These are phyloP conservation scores for Fusarium avenaceum DNA, from an alignment of 2,329 filamentous ascomycete genomes.

Conservation along the genomic window DNA sequence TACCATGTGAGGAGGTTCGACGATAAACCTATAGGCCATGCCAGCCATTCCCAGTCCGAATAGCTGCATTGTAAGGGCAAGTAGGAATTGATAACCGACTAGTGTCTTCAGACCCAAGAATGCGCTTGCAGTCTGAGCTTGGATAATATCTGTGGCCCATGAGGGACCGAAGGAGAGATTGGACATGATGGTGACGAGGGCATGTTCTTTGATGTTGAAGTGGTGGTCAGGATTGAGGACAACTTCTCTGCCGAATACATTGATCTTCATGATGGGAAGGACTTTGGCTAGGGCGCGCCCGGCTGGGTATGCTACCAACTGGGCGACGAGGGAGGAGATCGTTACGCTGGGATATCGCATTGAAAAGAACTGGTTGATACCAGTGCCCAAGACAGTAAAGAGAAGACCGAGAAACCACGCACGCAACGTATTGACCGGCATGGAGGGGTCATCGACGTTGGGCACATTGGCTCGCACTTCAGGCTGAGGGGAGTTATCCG, in stretches of 20 bases:
- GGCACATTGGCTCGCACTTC: conserved; percentile 12
- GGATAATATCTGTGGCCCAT: conserved; percentile 12
- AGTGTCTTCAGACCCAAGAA: background rate
- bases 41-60: conserved; percentile 17
- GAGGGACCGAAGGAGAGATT: conserved; percentile 4
- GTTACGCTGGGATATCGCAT: conserved; percentile 7
- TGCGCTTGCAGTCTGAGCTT: conserved; percentile 2
- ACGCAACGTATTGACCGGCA: background rate
- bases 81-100: conserved; percentile 1
- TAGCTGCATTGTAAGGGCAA: conserved; percentile 1
- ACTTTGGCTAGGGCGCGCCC: background rate
- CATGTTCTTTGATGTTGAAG: conserved; percentile 8
- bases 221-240: conserved; percentile 3
- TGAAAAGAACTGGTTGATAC: background rate
- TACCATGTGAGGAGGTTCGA: conserved; percentile 14
- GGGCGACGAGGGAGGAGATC: background rate
- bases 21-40: conserved; percentile 8
- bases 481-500: conserved; percentile 1
- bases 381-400: background rate
- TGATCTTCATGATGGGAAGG: background rate
- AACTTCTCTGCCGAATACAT: background rate
- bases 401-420: background rate
- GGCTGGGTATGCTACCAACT: background rate
- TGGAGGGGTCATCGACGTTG: conserved; percentile 7
- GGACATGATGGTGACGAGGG: background rate